A percentile compares a stretch with the other conserved stretches of the same genome.
Evolutionary conservation across 2,329 filamentous ascomycete species (phyloP).

Genomic region (Leptographium flavum): DNA sequence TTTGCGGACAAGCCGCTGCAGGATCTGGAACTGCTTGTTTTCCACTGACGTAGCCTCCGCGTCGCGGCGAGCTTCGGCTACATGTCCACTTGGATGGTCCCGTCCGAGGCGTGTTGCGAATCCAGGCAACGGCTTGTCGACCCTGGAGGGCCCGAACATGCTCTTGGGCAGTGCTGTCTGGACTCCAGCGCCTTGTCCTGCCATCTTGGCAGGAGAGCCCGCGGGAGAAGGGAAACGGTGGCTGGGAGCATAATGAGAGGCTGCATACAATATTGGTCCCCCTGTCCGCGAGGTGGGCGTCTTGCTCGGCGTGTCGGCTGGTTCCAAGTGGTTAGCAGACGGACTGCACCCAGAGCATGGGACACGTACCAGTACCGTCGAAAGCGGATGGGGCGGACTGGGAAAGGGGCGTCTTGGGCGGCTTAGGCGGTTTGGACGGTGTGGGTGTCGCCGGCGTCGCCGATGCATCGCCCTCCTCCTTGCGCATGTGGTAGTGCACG

Average conservation of each 20-base stretch:
- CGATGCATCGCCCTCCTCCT: background rate
- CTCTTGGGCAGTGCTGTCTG: no score
- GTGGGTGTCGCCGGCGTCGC: background rate
- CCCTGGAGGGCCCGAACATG: no score
- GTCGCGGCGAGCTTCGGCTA: background rate
- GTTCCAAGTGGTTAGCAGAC: no score
- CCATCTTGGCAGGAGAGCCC: background rate
- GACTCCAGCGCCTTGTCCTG: background rate
- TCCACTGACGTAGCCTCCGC: constrained; percentile 12
- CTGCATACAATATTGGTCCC: constrained; percentile 8
- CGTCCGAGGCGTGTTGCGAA: constrained; percentile 12
- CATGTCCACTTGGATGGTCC: constrained; percentile 6
- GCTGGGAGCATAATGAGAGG: background rate
- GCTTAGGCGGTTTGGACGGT: background rate
- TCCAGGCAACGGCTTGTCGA: background rate
- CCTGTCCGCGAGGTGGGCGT: background rate
- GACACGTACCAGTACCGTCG: no score
- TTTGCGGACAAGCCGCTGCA: constrained; percentile 8
- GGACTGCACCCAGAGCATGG: background rate
- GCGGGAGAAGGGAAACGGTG: background rate
- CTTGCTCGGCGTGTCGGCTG: background rate
- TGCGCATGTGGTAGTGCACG: constrained; percentile 6
- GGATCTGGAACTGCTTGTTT: constrained; percentile 9
- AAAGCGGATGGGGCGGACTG: no score
- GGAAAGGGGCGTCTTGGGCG: no score